These are phyloP conservation scores for Apophysomyces elegans DNA, from an alignment of 371 early-diverging fungal species.

Conservation along the genomic window DNA sequence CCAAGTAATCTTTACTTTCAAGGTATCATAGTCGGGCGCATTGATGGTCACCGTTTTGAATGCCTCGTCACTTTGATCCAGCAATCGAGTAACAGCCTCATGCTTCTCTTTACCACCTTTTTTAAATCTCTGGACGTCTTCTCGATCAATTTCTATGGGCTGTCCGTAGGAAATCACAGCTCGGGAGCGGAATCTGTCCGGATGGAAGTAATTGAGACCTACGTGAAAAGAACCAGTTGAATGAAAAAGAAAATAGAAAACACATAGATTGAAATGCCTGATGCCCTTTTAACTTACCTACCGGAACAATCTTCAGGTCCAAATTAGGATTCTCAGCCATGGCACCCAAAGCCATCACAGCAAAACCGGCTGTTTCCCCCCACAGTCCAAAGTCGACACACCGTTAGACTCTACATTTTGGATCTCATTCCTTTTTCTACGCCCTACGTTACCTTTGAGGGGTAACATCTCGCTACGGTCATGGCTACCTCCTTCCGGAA, in stretches of 20 bases:
- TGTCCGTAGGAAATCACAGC: constrained; percentile 96
- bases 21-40: constrained; percentile 92
- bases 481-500: constrained; percentile 98
- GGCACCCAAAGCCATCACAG: constrained; percentile 85
- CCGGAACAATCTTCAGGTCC: constrained; percentile 86
- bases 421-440: too few relatives aligned
- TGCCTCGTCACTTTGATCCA: constrained; percentile 78
- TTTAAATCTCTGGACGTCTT: constrained; percentile 81
- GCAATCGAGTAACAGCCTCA: constrained; percentile 74
- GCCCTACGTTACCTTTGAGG: constrained; percentile 68
- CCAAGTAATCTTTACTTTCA: constrained; percentile 62
- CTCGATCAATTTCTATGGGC: constrained; percentile 76
- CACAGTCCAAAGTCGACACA: background rate
- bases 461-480: constrained; percentile 96
- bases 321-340: constrained; percentile 75
- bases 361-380: constrained; percentile 37
- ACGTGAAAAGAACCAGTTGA: too few relatives aligned
- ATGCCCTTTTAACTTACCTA: constrained; percentile 36
- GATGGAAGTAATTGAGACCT: constrained; percentile 95
- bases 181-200: constrained; percentile 93
- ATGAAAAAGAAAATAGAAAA: background rate
- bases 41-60: constrained; percentile 89
- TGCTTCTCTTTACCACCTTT: constrained; percentile 83
- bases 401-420: too few relatives aligned
- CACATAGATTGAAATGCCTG: background rate